Percentiles rank a stretch among this genome's conserved stretches.
phyloP scores from a whole-genome alignment of 2,329 filamentous ascomycete genomes.

The Grosmannia huntii region DNA sequence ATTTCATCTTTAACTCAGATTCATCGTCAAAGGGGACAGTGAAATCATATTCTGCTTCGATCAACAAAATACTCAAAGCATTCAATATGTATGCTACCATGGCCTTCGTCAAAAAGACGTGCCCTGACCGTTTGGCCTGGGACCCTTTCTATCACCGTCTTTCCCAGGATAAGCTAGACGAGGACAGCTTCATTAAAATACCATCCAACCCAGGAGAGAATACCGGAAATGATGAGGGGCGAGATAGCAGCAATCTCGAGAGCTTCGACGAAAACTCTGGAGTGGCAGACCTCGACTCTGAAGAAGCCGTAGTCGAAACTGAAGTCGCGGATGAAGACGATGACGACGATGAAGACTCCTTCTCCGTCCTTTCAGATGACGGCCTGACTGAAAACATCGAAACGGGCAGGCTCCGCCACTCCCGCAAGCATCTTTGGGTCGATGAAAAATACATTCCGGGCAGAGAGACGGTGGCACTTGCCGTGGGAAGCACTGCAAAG shows the following conservation, averaged over 20 bases:
- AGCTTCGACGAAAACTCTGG: neutral
- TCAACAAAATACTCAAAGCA: neutral
- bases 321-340: neutral
- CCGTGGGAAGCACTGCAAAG: neutral
- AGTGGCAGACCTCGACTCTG: neutral
- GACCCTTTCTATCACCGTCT: neutral
- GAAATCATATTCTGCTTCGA: neutral
- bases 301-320: neutral
- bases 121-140: neutral
- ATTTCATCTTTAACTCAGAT: neutral
- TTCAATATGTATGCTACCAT: neutral
- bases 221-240: neutral
- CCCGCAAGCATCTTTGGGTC: neutral
- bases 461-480: neutral
- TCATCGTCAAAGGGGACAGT: neutral
- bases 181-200: neutral
- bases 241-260: neutral
- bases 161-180: neutral
- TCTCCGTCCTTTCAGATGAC: neutral
- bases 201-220: neutral
- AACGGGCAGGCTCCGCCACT: neutral
- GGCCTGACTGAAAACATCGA: neutral
- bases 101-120: neutral
- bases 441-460: too few relatives aligned
- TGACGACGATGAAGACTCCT: neutral